Conservation (phyloP, 129 eudicot species). For the Helianthus tuberosus region DNA sequence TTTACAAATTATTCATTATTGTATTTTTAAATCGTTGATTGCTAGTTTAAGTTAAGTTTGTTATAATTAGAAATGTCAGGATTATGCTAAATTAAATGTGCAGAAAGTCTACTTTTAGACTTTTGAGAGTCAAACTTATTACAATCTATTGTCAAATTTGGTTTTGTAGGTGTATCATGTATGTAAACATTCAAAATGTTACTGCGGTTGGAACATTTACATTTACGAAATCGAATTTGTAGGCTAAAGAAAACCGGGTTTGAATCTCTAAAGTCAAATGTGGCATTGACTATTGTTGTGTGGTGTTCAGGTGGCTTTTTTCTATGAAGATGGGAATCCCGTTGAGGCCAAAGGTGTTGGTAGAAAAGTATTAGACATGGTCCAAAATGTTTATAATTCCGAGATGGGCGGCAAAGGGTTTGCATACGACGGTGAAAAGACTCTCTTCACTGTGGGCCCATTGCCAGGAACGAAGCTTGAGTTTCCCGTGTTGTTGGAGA, state of each 20-base stretch:
- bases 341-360: conserved; percentile 55
- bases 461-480: conserved; percentile 8
- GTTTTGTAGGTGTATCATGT: not conserved
- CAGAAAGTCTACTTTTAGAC: not conserved
- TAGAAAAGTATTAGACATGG: conserved; percentile 39
- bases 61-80: no score
- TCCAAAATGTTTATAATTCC: no score
- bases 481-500: conserved; percentile 52
- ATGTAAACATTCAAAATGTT: not conserved
- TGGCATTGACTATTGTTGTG: conserved; percentile 1
- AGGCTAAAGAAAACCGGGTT: not conserved
- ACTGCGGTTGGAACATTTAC: not conserved
- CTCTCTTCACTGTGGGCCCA: no score
- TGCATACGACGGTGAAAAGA: no score
- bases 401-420: no score
- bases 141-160: not conserved
- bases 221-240: not conserved
- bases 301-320: conserved; percentile 38
- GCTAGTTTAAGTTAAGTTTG: no score
- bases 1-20: no score
- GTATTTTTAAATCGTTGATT: no score
- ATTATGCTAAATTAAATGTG: no score
- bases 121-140: not conserved
- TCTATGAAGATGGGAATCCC: conserved; percentile 54
- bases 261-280: conserved; percentile 18